These are phyloP conservation scores for Helichrysum umbraculigerum DNA, from an alignment of 129 eudicot species.

Conservation along the genomic window DNA sequence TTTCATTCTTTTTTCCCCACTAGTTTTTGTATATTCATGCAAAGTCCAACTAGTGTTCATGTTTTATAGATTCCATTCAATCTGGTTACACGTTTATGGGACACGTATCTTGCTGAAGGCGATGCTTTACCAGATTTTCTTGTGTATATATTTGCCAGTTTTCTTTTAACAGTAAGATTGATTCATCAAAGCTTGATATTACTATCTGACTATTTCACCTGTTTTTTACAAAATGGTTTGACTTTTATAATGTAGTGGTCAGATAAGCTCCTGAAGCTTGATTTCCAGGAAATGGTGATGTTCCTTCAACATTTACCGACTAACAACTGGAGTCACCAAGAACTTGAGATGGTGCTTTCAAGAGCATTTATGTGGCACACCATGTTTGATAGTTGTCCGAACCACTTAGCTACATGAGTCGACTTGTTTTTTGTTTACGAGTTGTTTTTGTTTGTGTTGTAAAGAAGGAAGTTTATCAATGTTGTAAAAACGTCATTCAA, in stretches of 20 bases:
- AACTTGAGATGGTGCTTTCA: slow-evolving; percentile 30
- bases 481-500: slow-evolving; percentile 32
- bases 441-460: slow-evolving; percentile 23
- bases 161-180: slow-evolving; percentile 76
- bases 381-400: slow-evolving; percentile 87
- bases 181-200: neutral
- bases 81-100: slow-evolving; percentile 98
- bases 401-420: slow-evolving; percentile 69
- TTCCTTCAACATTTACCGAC: slow-evolving; percentile 97
- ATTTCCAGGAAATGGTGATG: slow-evolving; percentile 98
- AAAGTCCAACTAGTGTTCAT: slow-evolving; percentile 15
- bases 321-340: slow-evolving; percentile 68
- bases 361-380: slow-evolving; percentile 94
- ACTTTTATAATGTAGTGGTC: slow-evolving; percentile 70
- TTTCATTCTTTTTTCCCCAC: neutral
- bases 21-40: slow-evolving; percentile 1
- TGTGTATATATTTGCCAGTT: slow-evolving; percentile 91
- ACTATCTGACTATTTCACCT: slow-evolving; percentile 3
- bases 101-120: slow-evolving; percentile 99
- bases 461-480: slow-evolving; percentile 28
- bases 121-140: slow-evolving; percentile 94
- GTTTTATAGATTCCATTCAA: slow-evolving; percentile 76
- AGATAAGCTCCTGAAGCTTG: slow-evolving; percentile 81
- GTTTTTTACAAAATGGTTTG: neutral
- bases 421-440: neutral